Conservation (phyloP, 2,329 filamentous ascomycete genomes). For the Fusarium staphyleae region DNA sequence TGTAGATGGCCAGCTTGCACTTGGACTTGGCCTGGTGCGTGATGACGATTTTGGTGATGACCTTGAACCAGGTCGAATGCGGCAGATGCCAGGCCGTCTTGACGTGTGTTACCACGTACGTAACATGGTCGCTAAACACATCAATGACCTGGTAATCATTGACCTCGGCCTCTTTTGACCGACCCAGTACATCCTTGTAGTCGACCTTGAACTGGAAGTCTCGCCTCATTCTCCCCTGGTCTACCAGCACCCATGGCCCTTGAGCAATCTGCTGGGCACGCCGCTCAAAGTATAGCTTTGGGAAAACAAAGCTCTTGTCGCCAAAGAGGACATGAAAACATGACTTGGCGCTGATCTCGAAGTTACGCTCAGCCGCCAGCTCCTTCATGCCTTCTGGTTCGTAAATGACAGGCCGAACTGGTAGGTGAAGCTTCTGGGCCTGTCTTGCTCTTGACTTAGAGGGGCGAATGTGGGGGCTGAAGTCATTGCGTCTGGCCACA, state of each 20-base stretch:
- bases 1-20: slow-evolving; percentile 89
- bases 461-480: slow-evolving; percentile 47
- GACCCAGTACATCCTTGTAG: slow-evolving; percentile 69
- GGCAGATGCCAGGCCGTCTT: slow-evolving; percentile 85
- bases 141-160: slow-evolving; percentile 89
- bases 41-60: slow-evolving; percentile 91
- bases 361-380: slow-evolving; percentile 78
- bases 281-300: slow-evolving; percentile 85
- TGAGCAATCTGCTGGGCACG: slow-evolving; percentile 82
- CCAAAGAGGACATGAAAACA: slow-evolving; percentile 97
- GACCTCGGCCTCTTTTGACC: slow-evolving; percentile 66
- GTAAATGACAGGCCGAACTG: slow-evolving; percentile 80
- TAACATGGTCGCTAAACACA: slow-evolving; percentile 76
- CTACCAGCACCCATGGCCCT: slow-evolving; percentile 79
- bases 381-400: slow-evolving; percentile 82
- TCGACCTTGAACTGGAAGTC: slow-evolving; percentile 83
- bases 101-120: slow-evolving; percentile 68
- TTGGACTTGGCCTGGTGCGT: slow-evolving; percentile 91
- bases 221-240: slow-evolving; percentile 74
- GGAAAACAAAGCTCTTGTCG: slow-evolving; percentile 94
- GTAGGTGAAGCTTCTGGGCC: slow-evolving; percentile 79
- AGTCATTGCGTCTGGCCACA: slow-evolving; percentile 44
- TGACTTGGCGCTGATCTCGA: slow-evolving; percentile 90
- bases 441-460: slow-evolving; percentile 47
- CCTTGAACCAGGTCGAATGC: slow-evolving; percentile 76